Conservation (phyloP, 768 basidiomycete genomes). For the Tubosaeta sp. region DNA sequence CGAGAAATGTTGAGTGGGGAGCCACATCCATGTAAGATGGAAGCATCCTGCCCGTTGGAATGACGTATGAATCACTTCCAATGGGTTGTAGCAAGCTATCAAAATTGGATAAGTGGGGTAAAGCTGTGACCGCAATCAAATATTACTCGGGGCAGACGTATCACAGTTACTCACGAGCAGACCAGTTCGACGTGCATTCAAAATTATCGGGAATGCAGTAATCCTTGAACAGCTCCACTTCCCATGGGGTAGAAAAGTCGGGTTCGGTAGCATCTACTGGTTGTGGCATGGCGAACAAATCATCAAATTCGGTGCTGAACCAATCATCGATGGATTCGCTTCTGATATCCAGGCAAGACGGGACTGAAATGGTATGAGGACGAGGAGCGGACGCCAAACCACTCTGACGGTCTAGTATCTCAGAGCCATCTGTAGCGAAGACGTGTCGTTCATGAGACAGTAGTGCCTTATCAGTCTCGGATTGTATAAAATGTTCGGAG, state of each 20-base stretch:
- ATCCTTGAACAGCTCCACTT: conserved; percentile 34
- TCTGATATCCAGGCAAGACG: conserved; percentile 15
- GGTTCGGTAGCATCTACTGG: conserved; percentile 22
- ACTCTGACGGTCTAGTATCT: conserved; percentile 28
- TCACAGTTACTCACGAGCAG: neutral
- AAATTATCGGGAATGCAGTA: conserved; percentile 16
- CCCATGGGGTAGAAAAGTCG: conserved; percentile 23
- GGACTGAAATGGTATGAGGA: conserved; percentile 31
- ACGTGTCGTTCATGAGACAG: conserved; percentile 34
- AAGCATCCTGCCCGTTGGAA: neutral
- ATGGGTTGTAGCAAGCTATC: conserved; percentile 10
- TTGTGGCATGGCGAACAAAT: conserved; percentile 26
- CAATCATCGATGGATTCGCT: conserved; percentile 32
- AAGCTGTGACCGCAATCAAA: neutral
- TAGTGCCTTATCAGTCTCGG: neutral
- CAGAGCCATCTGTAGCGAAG: conserved; percentile 28
- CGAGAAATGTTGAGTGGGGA: neutral
- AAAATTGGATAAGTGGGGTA: conserved; percentile 2
- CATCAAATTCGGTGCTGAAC: conserved; percentile 28
- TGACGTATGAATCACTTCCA: neutral
- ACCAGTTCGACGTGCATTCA: neutral
- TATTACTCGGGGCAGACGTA: neutral
- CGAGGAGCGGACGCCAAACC: conserved; percentile 12
- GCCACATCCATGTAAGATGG: neutral
- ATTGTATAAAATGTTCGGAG: neutral